Base-by-base conservation (phyloP, 768 basidiomycete genomes). In the Gelatoporia subvermispora region DNA sequence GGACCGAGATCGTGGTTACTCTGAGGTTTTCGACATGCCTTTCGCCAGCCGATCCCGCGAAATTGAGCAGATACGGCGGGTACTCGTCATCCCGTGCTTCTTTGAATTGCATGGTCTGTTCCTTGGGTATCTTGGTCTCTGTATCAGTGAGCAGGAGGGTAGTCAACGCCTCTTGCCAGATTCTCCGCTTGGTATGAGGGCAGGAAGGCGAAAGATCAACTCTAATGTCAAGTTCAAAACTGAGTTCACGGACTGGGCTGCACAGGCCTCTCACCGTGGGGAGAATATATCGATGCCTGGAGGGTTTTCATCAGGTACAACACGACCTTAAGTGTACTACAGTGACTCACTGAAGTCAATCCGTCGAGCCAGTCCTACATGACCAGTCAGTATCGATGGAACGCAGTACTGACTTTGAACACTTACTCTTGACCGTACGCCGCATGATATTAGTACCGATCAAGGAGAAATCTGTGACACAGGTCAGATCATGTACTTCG, bases 271-370 rank as follows among this genome's bases (percentile, higher is more conserved):
- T 51, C 66, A 81, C 85, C 77, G 72, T 18, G 88, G 88, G 15
- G 86, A 88, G 62, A 90, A 90, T 43, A 90, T 76, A 60, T 91
- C 88, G 52, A 90, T 76, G 63, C 85, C 85, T 88, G 28, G 16
- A n/a, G n/a, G 36, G 42, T 36, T 22, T 44, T 18, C 39, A 39
- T 43, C 31, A 40, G 35, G 28, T 25, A 17, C 24, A 36, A 17
- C 20, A 34, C 25, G 31, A 31, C 22, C 46, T 21, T 10, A 35
- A n/a, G n/a, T n/a, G n/a, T n/a, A 8, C 21, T 9, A 13, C 34
- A 20, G 8, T 31, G 1, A 72, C 82, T 47, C 53, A 87, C 84
- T 87, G 66, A 88, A 88, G 65, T 90, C 87, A 34, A 90, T 73
- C 21, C 88, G 77, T 21, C 75, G 72, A 5, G 78, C 71, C 23